phyloP scores from a whole-genome alignment of 2,329 filamentous ascomycete species.

The Pleoardoris graminearum region DNA sequence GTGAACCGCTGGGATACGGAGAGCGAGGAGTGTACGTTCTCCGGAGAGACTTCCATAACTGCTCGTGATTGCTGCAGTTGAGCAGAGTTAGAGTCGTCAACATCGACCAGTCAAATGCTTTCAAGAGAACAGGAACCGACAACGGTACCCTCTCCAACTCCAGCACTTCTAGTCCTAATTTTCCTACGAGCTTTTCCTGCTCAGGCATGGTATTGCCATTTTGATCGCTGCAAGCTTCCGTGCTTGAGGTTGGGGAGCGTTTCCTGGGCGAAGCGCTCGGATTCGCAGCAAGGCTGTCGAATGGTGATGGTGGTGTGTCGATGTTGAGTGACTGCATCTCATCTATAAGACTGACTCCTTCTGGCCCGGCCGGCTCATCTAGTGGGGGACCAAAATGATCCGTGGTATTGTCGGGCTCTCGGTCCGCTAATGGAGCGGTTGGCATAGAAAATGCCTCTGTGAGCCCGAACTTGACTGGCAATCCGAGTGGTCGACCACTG shows the following conservation, averaged over 20 bases:
- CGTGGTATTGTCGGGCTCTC: conserved; percentile 33
- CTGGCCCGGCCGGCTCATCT: conserved; percentile 27
- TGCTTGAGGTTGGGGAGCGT: conserved; percentile 2
- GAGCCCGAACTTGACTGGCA: conserved; percentile 23
- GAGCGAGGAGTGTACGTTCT: conserved; percentile 52
- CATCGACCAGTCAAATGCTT: conserved; percentile 73
- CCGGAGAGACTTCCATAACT: conserved; percentile 73
- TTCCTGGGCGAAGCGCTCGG: conserved; percentile 9
- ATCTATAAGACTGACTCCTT: conserved; percentile 30
- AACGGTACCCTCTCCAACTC: conserved; percentile 76
- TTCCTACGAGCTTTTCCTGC: conserved; percentile 53
- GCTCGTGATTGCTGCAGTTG: conserved; percentile 71
- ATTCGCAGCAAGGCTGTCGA: neutral
- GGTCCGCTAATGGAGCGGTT: conserved; percentile 28
- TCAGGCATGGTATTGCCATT: neutral
- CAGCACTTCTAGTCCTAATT: conserved; percentile 69
- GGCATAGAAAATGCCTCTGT: conserved; percentile 23
- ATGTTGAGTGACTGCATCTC: conserved; percentile 19
- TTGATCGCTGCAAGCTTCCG: neutral
- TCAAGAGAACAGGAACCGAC: conserved; percentile 70
- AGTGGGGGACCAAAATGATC: conserved; percentile 34
- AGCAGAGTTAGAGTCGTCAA: conserved; percentile 74
- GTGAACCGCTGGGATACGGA: conserved; percentile 35
- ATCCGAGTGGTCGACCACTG: conserved; percentile 21
- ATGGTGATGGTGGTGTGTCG: conserved; percentile 14